Base-by-base conservation (phyloP, 1,284 basidiomycete species). In the Pseudozyma sp. region DNA sequence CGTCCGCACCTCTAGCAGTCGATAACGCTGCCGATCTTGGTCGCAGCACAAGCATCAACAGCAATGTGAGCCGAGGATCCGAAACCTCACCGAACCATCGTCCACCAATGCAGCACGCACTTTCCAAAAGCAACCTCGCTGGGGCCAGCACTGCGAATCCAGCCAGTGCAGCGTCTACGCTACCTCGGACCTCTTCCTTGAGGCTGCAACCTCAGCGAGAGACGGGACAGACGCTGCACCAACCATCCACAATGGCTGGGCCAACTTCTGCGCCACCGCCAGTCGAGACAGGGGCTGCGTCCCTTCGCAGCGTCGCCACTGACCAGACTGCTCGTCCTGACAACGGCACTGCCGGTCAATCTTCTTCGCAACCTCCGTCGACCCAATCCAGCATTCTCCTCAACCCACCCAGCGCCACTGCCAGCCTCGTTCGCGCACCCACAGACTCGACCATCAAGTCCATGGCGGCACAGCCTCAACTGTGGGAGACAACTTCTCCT, bases 381-480 rank as follows among this genome's bases (percentile, higher is more conserved):
- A 13, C 34, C 17, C 31, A 45, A n/a, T 45, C 56, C 4, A 35
- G 48, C 11, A 16, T 43, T 13, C 43, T 47, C 11, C 54, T 66
- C 30, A 31, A 33, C 16, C 40, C 56, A 3, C 19, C 58, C 1
- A 52, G 24, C 16, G 37, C n/a, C 19, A 43, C 42, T 2, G 66
- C 43, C 7, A 55, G 61, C 8, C 61, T 76, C 39, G 61, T 69
- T 45, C 65, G 74, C 24, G 60, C 68, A 6, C 61, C 65, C 9
- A 72, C 64, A 10, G 60, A 54, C 35, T 66, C 54, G 24, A 68
- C 74, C 13, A 62, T 66, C 42, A 68, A 57, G 52, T 76, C 74
- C 16, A 69, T 76, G 66, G 60, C 66, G 13, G 70, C 39, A 2
- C 57, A 67, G 29, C 57, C 74, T 13, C 59, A 65, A 40, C 53